Conservation (phyloP, 129 eudicot species). For the Mikania micrantha region DNA sequence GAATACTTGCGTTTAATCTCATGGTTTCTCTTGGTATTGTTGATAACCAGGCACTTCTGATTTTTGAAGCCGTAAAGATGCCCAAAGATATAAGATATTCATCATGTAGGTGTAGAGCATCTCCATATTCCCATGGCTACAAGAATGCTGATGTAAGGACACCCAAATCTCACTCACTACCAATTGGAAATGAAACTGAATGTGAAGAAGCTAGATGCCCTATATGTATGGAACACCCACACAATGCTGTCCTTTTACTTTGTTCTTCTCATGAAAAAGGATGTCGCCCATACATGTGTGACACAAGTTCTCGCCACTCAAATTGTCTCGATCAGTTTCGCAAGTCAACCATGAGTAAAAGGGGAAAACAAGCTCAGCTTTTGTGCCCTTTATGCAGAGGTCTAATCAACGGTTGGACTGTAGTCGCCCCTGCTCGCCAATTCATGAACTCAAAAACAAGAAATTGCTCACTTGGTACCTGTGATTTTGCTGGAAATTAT, state of each 20-base stretch:
- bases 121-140: conserved; percentile 46
- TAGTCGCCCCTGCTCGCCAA: conserved; percentile 36
- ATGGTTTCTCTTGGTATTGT: not conserved
- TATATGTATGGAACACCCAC: conserved; percentile 65
- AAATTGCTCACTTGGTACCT: conserved; percentile 49
- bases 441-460: conserved; percentile 55
- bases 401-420: conserved; percentile 35
- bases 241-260: conserved; percentile 54
- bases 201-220: conserved; percentile 66
- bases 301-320: conserved; percentile 64
- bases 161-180: conserved; percentile 5
- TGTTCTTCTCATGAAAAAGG: conserved; percentile 62
- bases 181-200: conserved; percentile 30
- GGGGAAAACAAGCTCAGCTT: conserved; percentile 9
- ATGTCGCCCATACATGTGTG: conserved; percentile 73
- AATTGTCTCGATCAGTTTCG: conserved; percentile 60
- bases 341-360: conserved; percentile 20
- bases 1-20: not conserved
- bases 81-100: conserved; percentile 51
- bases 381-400: conserved; percentile 67
- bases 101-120: conserved; percentile 31
- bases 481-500: conserved; percentile 46
- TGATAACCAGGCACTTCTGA: conserved; percentile 7
- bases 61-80: conserved; percentile 24
- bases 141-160: conserved; percentile 18